Base-by-base conservation (phyloP, 495 filamentous ascomycete species). In the Usnea hakonensis region DNA sequence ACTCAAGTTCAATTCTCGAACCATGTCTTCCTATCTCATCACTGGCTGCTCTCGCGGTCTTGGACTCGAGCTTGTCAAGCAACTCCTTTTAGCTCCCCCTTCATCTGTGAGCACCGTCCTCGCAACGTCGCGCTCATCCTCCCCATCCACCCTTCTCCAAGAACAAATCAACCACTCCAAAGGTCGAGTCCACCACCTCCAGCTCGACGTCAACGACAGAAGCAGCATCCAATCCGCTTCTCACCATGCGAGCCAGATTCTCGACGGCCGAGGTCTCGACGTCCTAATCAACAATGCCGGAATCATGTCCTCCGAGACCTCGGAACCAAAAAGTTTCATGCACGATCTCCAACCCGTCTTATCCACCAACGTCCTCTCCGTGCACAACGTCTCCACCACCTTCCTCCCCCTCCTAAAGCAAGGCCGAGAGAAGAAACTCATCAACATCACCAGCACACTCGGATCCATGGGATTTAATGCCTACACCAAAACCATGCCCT, bases 241-340 rank as follows among this genome's bases (percentile, higher is more conserved):
- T 1, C 64, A 65, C 5, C 55, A 71, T 32, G 75, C 77, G 2
- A 71, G 73, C 19, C 52, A 66, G 5, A 67, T 69, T 19, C 19
- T 43, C 30, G 72, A 71, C 8, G 75, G 73, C 17, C 76, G 76
- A 50, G 73, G 68, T 0, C 73, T 84, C 1, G 82, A 84, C 63
- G 74, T 78, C 44, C 66, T 86, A 28, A 78, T 85, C 44, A 81
- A 81, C 62, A 82, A 83, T 63, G 81, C 74, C 1, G 81, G 77
- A 5, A 61, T 32, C 7, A 33, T 40, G 35, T 56, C 61, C 30
- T 55, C 37, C 17, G 33, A 33, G 28, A 16, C 2, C 64, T 43
- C 41, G 26, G n/a, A n/a, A n/a, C n/a, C 71, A 61, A 60, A 19
- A 17, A 36, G 10, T 8, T 28, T 50, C 11, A 17, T 9, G 65